These are phyloP conservation scores for Aspergillus tamarii DNA, from an alignment of 2,329 filamentous ascomycete species.

Conservation along the genomic window DNA sequence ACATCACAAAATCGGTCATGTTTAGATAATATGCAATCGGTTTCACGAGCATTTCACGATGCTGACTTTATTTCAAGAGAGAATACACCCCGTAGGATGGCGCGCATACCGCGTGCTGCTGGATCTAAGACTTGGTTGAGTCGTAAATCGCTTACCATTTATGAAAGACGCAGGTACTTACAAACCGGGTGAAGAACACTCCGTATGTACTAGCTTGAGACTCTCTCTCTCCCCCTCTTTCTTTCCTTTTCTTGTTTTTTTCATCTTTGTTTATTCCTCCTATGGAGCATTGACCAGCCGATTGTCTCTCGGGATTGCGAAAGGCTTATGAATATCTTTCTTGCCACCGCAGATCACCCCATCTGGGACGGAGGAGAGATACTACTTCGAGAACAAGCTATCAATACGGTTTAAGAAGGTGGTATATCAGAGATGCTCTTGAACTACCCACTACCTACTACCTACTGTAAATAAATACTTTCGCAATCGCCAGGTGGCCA, in stretches of 20 bases:
- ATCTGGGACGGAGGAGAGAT: background rate
- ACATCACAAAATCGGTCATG: slow-evolving; percentile 21
- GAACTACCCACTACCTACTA: background rate
- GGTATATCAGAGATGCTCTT: background rate
- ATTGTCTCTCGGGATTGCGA: background rate
- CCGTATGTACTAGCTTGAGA: background rate
- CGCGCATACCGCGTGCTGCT: background rate
- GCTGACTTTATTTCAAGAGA: background rate
- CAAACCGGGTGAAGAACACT: too few species aligned
- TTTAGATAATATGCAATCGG: slow-evolving; percentile 5
- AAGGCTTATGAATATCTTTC: background rate
- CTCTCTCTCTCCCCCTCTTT: too few species aligned
- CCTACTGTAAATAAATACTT: background rate
- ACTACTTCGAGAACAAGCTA: background rate
- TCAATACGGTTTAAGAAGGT: background rate
- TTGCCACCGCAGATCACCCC: background rate
- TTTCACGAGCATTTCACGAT: background rate
- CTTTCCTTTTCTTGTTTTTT: background rate
- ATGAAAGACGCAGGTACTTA: too few species aligned
- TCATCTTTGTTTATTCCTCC: background rate
- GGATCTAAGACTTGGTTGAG: too few species aligned
- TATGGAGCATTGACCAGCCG: background rate
- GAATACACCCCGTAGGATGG: background rate
- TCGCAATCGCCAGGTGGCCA: background rate
- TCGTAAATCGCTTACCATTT: too few species aligned